A percentile compares a stretch with the other conserved stretches of the same genome.
Conservation (phyloP, 495 filamentous ascomycete genomes). For the Xylaria scruposa region DNA sequence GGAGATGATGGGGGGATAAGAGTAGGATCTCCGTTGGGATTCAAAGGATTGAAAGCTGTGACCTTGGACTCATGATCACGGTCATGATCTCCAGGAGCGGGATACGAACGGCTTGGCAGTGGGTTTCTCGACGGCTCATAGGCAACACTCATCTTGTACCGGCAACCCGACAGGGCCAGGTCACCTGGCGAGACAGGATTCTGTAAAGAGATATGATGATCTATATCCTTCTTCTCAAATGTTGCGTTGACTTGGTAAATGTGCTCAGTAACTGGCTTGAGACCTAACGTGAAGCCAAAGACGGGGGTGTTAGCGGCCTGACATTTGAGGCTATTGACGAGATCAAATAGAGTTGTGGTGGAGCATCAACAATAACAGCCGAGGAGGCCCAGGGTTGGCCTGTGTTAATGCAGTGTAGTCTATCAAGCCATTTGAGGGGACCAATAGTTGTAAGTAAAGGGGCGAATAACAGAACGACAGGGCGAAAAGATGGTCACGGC, state of each 20-base stretch:
- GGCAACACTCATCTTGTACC: constrained; percentile 51
- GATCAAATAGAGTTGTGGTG: neutral
- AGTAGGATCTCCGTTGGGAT: constrained; percentile 22
- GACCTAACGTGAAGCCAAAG: constrained; percentile 23
- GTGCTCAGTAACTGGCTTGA: constrained; percentile 23
- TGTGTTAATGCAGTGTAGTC: neutral
- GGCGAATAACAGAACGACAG: neutral
- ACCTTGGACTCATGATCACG: constrained; percentile 32
- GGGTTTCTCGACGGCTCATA: constrained; percentile 46
- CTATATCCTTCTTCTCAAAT: constrained; percentile 22
- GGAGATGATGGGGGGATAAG: constrained; percentile 32
- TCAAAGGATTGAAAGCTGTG: constrained; percentile 26
- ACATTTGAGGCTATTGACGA: constrained; percentile 22
- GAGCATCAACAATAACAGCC: constrained; percentile 12
- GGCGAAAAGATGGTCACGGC: neutral
- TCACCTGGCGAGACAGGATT: constrained; percentile 15
- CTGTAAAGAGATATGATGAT: constrained; percentile 20
- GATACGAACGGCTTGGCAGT: constrained; percentile 46
- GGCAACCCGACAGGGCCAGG: constrained; percentile 18
- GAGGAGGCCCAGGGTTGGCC: neutral
- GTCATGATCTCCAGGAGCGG: constrained; percentile 35
- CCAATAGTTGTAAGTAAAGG: neutral
- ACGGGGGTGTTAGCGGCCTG: constrained; percentile 24
- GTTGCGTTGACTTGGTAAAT: constrained; percentile 26
- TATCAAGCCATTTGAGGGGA: constrained; percentile 1